Evolutionary conservation across 345 rosid genomes (phyloP), one percentile per base, ranked within the genome.

Genomic region (Populus pruinosa): DNA sequence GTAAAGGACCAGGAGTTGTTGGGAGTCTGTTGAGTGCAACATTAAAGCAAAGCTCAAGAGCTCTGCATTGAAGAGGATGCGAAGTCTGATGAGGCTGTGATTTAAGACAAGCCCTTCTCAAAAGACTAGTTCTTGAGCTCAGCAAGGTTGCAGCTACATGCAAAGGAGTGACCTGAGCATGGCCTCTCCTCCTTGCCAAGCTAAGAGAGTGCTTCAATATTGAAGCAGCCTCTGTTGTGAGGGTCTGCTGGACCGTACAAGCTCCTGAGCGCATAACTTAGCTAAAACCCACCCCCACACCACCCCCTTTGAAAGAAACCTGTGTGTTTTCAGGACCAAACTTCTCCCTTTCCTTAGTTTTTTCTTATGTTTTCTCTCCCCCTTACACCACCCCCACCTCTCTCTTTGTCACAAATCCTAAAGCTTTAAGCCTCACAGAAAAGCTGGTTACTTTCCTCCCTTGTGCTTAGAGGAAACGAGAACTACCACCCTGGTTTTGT

Each of bases 191-290:
- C 85, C 94, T 83, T 49, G 97, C 98, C 77, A 91, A 87, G 87
- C 85, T 83, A 11, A 94, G 97, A 84, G 97, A 94, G 84, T 94
- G 96, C 96, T 91, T 92, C 92, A 94, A 75, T 11, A 85, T 92
- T 78, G 97, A 90, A 90, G 97, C 98, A 88, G 96, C 98, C 96
- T 94, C 98, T 49, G 93, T 81, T 70, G 97, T 90, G 87, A 94
- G 98, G 89, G 96, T 92, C 92, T 94, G 97, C 89, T 92, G 97
- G 71, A 87, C 92, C 80, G 98, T 88, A 83, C 90, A 90, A 81
- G 87, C 90, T 84, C 96, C 97, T 88, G 97, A 88, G 85, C 98
- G 96, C 98, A 94, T 94, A 83, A 91, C 96, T 87, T 87, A 81
- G 71, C 84, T 61, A 76, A 84, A 85, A 83, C 85, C 90, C 87